phyloP scores from a whole-genome alignment of 2,329 filamentous ascomycete genomes.

The Stemphylium beticola region DNA sequence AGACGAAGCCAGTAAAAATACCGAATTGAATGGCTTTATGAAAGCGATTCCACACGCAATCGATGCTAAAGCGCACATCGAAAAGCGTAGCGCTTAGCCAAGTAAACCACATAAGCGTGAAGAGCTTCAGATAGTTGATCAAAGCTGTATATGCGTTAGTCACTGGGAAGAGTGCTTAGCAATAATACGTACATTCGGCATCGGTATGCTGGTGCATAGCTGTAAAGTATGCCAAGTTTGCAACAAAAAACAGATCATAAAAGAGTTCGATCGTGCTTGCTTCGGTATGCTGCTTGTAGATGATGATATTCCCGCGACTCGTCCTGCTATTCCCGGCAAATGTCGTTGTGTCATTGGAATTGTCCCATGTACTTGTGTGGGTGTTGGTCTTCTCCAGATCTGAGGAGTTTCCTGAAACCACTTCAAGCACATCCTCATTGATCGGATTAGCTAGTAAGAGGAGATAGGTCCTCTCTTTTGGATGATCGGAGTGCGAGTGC shows the following conservation, averaged over 20 bases:
- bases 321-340: slow-evolving; percentile 23
- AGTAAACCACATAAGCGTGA: slow-evolving; percentile 68
- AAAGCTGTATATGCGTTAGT: slow-evolving; percentile 28
- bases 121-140: slow-evolving; percentile 58
- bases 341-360: slow-evolving; percentile 16
- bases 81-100: slow-evolving; percentile 69
- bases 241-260: slow-evolving; percentile 67
- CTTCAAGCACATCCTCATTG: slow-evolving; percentile 27
- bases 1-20: slow-evolving; percentile 69
- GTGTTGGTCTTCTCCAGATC: slow-evolving; percentile 23
- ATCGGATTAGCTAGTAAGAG: slow-evolving; percentile 27
- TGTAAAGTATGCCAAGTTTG: slow-evolving; percentile 69
- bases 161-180: neutral
- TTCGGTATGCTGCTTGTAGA: slow-evolving; percentile 48
- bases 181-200: slow-evolving; percentile 33
- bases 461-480: slow-evolving; percentile 13
- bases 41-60: slow-evolving; percentile 68
- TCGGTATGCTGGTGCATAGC: slow-evolving; percentile 62
- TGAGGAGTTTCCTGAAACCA: slow-evolving; percentile 7
- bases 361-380: slow-evolving; percentile 6
- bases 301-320: slow-evolving; percentile 29
- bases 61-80: slow-evolving; percentile 69
- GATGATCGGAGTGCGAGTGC: neutral
- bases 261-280: slow-evolving; percentile 63
- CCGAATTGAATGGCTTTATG: slow-evolving; percentile 67